Conservation (phyloP, 345 rosid genomes). For the Corchorus olitorius region DNA sequence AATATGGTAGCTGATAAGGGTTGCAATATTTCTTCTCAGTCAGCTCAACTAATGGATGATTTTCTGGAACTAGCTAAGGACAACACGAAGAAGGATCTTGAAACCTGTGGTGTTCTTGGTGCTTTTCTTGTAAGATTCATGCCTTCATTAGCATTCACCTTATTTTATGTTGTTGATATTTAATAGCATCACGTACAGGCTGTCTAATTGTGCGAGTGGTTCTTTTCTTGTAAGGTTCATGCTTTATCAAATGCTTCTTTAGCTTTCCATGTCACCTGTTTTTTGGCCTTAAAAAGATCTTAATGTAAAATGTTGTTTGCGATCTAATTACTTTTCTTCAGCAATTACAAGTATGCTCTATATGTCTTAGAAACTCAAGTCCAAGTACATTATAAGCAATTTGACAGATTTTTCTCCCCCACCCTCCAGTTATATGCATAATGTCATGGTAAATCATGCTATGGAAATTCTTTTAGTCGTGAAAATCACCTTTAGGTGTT, state of each 20-base stretch:
- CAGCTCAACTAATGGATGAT: conserved; percentile 73
- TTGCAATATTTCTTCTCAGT: conserved; percentile 32
- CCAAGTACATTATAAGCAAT: background rate
- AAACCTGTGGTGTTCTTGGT: conserved; percentile 88
- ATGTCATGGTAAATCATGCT: conserved; percentile 4
- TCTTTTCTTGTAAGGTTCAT: background rate
- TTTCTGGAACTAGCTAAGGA: conserved; percentile 84
- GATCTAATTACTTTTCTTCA: background rate
- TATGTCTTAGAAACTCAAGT: background rate
- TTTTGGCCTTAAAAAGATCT: background rate
- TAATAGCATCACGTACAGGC: background rate
- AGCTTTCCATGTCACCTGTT: background rate
- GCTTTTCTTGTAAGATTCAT: conserved; percentile 70
- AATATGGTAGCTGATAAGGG: background rate
- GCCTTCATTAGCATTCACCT: conserved; percentile 7
- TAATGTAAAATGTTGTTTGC: background rate
- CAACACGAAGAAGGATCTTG: conserved; percentile 84
- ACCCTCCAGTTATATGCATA: no score
- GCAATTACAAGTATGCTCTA: background rate
- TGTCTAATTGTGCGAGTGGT: background rate
- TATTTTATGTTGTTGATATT: background rate
- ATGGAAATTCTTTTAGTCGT: background rate
- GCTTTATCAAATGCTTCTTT: background rate
- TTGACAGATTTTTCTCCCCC: background rate
- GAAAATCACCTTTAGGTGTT: background rate